Evolutionary conservation across 2,329 filamentous ascomycete species (phyloP), one percentile per base, ranked within the genome.

Genomic region (Fusarium hostae): DNA sequence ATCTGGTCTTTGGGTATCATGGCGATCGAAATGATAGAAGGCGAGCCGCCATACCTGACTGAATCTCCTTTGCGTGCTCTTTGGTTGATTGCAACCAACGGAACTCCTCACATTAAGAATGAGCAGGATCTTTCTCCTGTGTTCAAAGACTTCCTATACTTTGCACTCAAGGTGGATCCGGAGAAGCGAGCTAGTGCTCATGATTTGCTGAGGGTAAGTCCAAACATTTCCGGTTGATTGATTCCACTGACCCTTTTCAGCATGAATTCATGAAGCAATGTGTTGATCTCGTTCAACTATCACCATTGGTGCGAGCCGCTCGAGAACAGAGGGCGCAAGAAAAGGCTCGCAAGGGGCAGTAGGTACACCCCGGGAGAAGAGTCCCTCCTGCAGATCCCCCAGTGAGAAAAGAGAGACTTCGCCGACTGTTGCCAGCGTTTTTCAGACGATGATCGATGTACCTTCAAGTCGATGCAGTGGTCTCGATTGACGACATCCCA

Each of bases 21-120:
- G 96, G 94, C 96, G 11, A 98, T 99, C 78, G 96, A 99, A 82
- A 99, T 99, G 96, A 97, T 99, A 73, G 96, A 98, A 83, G 96
- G 95, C 80, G 96, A 98, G 81, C 96, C 96, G 16, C 96, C 96
- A 28, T 99, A 98, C 80, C 86, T 99, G 65, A 98, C 95, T 41
- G 96, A 99, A 81, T 97, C 94, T 40, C 96, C 96, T 9, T 87
- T 99, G 28, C 91, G 95, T 67, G 96, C 96, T 3, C 87, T 99
- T 40, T 99, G 96, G 87, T 84, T 99, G 76, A 99, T 99, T 80
- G 96, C 96, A 59, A 98, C 96, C 37, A 97, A 97, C 78, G 96
- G 96, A 51, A 98, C 96, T 20, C 96, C 96, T 4, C 87, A 91
- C 58, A 97, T 99, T 83, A 98, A 98, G 84, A 94, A 98, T 71